phyloP scores from a whole-genome alignment of 1,284 basidiomycete species.

The Chondrostereum purpureum region DNA sequence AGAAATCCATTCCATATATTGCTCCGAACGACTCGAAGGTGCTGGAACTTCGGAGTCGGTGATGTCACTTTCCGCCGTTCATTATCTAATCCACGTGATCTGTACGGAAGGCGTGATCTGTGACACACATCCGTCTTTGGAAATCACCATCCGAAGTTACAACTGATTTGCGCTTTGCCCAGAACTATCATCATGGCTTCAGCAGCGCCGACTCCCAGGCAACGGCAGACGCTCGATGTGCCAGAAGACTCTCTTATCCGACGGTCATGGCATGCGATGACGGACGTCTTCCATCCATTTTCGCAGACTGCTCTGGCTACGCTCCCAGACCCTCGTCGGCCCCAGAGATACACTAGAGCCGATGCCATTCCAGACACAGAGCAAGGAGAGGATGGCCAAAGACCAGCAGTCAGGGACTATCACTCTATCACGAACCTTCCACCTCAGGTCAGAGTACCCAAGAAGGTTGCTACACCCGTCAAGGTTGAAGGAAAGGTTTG shows the following conservation, averaged over 20 bases:
- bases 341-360: constrained; percentile 57
- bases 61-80: not conserved
- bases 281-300: constrained; percentile 60
- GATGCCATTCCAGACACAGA: constrained; percentile 62
- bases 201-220: not conserved
- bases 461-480: constrained; percentile 86
- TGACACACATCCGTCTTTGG: not conserved
- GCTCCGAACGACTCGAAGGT: not conserved
- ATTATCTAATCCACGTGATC: constrained; percentile 4
- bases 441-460: constrained; percentile 62
- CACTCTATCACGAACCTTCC: constrained; percentile 59
- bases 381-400: constrained; percentile 43
- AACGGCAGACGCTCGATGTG: not conserved
- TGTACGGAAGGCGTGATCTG: not conserved
- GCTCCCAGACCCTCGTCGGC: constrained; percentile 52
- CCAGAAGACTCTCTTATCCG: constrained; percentile 24
- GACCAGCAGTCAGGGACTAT: constrained; percentile 63
- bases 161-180: not conserved
- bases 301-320: constrained; percentile 61
- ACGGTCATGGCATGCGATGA: constrained; percentile 52
- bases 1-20: not conserved
- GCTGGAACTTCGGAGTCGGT: constrained; percentile 1
- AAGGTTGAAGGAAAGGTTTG: constrained; percentile 97
- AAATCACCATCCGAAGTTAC: not conserved
- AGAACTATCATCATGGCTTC: not conserved